These are phyloP conservation scores for Podaxis pistillaris DNA, from an alignment of 768 basidiomycete genomes.

Conservation along the genomic window DNA sequence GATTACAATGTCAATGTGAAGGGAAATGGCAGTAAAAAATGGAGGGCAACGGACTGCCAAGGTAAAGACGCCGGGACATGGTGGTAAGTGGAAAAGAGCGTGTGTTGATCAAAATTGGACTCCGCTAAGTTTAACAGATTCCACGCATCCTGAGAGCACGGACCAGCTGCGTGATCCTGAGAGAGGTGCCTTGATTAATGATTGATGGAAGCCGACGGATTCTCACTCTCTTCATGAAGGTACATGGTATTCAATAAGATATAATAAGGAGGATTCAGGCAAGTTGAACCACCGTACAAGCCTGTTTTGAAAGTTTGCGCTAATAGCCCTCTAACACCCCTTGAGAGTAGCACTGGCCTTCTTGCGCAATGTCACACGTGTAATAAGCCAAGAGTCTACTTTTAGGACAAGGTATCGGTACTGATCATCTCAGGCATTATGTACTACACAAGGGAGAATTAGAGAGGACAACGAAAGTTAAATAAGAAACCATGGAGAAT, in stretches of 20 bases:
- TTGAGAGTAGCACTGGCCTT: too few relatives aligned
- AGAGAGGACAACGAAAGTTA: not conserved
- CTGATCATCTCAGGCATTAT: not conserved
- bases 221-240: not conserved
- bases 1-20: slow-evolving; percentile 2
- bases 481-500: not conserved
- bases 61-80: slow-evolving; percentile 85
- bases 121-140: slow-evolving; percentile 6
- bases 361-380: too few relatives aligned
- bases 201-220: not conserved
- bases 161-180: slow-evolving; percentile 30
- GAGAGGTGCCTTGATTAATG: slow-evolving; percentile 10
- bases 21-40: not conserved
- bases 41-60: slow-evolving; percentile 60
- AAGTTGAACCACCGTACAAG: not conserved
- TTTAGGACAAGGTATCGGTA: not conserved
- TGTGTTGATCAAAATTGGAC: slow-evolving; percentile 35
- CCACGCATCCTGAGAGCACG: slow-evolving; percentile 35
- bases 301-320: too few relatives aligned
- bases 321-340: too few relatives aligned
- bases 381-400: too few relatives aligned
- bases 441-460: not conserved
- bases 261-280: not conserved
- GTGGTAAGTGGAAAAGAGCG: slow-evolving; percentile 38
- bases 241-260: not conserved